Evolutionary conservation across 768 basidiomycete genomes (phyloP), one percentile per base, ranked within the genome.

Genomic region (Suillus subluteus): DNA sequence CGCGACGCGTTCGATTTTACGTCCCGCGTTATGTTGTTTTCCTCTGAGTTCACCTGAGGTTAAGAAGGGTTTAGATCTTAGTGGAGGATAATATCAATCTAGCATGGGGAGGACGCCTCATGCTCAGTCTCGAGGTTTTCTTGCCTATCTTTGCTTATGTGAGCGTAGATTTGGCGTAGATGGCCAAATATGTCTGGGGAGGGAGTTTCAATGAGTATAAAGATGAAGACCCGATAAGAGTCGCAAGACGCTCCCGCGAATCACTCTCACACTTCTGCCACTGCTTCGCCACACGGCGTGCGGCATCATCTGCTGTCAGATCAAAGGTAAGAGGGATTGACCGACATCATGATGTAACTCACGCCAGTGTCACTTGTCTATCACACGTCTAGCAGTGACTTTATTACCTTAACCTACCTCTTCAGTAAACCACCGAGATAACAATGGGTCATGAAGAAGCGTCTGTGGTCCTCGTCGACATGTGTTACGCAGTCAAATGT

Each of bases 401-500:
- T 69, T 75, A 75, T 78, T 79, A 76, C 70, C 72, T 72, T 74
- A 74, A 77, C 73, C 68, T 72, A 76, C 72, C 67, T 67, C 68
- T 66, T 68, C 64, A 69, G 69, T 68, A 64, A 68, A 64, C 8
- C 32, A 61, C 41, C 40, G 3, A 61, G 26, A 41, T 21, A 46
- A 55, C 58, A 55, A 79, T 79, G 77, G 69, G 69, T 61, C 58
- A 62, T 38, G 62, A 65, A 58, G 66, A 72, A 61, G 43, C 44
- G 61, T 58, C 73, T 70, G 70, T 76, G 69, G 52, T n/a, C 26
- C 87, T 83, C 64, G 82, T 81, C 68, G 79, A 90, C 73, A 71
- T 76, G 66, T 92, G 91, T 80, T 84, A 76, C 74, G 69, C 76
- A 67, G 87, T 88, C 66, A 81, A 82, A 66, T 92, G 91, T 78